phyloP scores from a whole-genome alignment of 306 rosid species.

The Hylodesmum podocarpum region DNA sequence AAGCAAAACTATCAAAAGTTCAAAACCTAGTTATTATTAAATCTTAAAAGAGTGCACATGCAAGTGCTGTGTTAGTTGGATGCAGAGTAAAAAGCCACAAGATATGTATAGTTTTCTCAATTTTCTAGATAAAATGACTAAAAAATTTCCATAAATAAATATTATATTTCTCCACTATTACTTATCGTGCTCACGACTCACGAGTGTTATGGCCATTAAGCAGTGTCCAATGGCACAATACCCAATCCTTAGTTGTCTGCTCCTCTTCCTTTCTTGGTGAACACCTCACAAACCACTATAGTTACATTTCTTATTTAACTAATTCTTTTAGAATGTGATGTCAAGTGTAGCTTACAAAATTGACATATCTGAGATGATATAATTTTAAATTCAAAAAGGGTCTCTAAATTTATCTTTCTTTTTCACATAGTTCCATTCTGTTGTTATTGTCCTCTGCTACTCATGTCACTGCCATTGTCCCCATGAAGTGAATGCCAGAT shows the following conservation, averaged over 20 bases:
- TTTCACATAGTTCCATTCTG: conserved; percentile 31
- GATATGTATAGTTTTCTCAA: too few relatives aligned
- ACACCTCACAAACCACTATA: conserved; percentile 59
- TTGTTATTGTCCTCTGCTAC: conserved; percentile 58
- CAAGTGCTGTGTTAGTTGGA: too few relatives aligned
- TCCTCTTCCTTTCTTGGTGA: conserved; percentile 27
- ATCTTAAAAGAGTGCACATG: neutral
- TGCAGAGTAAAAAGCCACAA: too few relatives aligned
- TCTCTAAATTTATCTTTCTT: conserved; percentile 42
- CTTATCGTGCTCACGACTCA: conserved; percentile 36
- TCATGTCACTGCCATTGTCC: conserved; percentile 58
- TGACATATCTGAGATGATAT: conserved; percentile 52
- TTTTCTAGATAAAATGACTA: too few relatives aligned
- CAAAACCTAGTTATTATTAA: neutral
- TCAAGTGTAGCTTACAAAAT: conserved; percentile 54
- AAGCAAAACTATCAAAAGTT: neutral
- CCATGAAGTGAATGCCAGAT: conserved; percentile 68
- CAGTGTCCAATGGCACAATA: conserved; percentile 43
- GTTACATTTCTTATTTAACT: conserved; percentile 28
- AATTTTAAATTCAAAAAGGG: conserved; percentile 36
- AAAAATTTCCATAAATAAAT: neutral
- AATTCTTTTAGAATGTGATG: conserved; percentile 54
- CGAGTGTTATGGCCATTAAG: conserved; percentile 61
- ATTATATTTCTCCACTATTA: conserved; percentile 35
- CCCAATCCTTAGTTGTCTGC: conserved; percentile 51